Conservation (phyloP, 768 basidiomycete genomes). For the Auricularia sp. region DNA sequence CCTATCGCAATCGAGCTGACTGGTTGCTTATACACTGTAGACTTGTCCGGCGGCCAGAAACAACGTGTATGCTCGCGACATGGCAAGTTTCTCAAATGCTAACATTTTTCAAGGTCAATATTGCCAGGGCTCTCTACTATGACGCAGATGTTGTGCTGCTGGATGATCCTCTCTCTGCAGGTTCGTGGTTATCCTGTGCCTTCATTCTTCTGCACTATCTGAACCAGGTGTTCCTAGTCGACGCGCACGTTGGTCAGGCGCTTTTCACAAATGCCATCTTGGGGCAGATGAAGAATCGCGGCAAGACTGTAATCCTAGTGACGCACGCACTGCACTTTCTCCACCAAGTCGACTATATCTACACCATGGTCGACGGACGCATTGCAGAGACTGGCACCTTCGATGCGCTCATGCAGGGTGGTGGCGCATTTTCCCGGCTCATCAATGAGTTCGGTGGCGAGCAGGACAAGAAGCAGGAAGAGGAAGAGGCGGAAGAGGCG, state of each 20-base stretch:
- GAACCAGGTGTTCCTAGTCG: constrained; percentile 33
- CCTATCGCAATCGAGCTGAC: constrained; percentile 19
- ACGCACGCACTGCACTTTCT: constrained; percentile 49
- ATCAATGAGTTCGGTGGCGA: constrained; percentile 52
- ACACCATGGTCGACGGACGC: constrained; percentile 32
- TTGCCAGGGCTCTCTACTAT: constrained; percentile 59
- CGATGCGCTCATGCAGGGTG: constrained; percentile 34
- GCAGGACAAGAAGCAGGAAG: constrained; percentile 19
- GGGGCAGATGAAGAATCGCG: constrained; percentile 30
- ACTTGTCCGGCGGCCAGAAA: constrained; percentile 50
- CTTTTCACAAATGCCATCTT: constrained; percentile 60
- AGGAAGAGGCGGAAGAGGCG: constrained; percentile 20
- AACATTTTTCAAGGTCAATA: constrained; percentile 40
- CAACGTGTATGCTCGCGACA: constrained; percentile 32
- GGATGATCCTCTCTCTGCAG: constrained; percentile 58
- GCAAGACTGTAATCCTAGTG: constrained; percentile 45
- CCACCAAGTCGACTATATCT: constrained; percentile 41
- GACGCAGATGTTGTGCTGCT: constrained; percentile 51
- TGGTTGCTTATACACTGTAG: constrained; percentile 4
- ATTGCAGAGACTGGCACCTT: constrained; percentile 45
- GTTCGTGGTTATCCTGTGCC: constrained; percentile 23
- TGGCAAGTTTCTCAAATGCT: constrained; percentile 5
- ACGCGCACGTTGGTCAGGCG: constrained; percentile 63
- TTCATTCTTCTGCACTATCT: not conserved
- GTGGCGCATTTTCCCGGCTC: constrained; percentile 48